Percentiles rank a stretch among this genome's conserved stretches.
Evolutionary conservation across 768 basidiomycete species (phyloP).

Genomic region (Rhodotorula graminis): DNA sequence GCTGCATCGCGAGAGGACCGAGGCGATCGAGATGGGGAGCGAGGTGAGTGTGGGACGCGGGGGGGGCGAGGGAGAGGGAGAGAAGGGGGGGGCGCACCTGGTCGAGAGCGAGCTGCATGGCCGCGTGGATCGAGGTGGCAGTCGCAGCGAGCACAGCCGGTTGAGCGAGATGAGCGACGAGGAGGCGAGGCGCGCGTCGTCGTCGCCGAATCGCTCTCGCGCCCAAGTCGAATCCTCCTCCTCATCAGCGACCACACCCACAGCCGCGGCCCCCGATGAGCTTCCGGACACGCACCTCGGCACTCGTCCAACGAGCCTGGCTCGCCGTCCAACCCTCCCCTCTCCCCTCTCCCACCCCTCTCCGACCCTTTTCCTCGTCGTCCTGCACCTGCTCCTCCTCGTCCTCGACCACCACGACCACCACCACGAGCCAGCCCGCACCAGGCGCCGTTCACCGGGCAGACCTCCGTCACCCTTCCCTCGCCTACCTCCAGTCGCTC

Average conservation of each 20-base stretch:
- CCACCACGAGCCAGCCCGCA: neutral
- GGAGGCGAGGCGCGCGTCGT: neutral
- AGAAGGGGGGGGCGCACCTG: neutral
- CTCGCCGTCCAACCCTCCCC: neutral
- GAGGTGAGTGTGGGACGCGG: neutral
- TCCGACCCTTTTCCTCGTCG: neutral
- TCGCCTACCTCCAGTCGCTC: slow-evolving; percentile 22
- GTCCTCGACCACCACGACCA: neutral
- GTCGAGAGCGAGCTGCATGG: neutral
- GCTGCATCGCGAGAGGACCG: too few species aligned
- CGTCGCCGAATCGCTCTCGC: too few species aligned
- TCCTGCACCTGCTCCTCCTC: neutral
- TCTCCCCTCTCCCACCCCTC: neutral
- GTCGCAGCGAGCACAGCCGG: neutral
- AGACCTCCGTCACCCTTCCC: slow-evolving; percentile 22
- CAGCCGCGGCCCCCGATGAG: neutral
- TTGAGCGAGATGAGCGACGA: neutral
- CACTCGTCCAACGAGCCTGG: neutral
- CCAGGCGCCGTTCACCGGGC: neutral
- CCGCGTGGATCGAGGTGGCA: neutral
- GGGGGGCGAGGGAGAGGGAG: neutral
- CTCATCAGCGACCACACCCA: neutral
- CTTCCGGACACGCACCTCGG: neutral
- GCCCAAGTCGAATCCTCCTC: too few species aligned
- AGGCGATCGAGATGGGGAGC: neutral